Conservation (phyloP, 371 early-diverging fungal species). For the Actinomortierella ambigua region DNA sequence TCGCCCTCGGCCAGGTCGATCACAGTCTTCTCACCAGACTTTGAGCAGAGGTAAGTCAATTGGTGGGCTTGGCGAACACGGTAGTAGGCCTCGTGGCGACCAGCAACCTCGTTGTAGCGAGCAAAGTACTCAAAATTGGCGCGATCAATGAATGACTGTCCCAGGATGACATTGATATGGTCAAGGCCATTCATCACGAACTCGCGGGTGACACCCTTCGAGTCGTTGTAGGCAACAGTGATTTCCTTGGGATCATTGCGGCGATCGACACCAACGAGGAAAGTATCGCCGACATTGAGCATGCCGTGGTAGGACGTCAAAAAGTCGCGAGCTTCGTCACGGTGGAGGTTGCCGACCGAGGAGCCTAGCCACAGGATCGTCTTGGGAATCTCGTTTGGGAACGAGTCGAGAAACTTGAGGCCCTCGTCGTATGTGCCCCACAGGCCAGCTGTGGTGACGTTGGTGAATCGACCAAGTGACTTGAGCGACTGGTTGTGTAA, state of each 20-base stretch:
- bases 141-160: constrained; percentile 59
- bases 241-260: constrained; percentile 73
- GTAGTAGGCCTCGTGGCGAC: constrained; percentile 85
- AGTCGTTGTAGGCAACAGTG: constrained; percentile 86
- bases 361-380: constrained; percentile 89
- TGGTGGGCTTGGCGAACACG: constrained; percentile 56
- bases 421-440: constrained; percentile 91
- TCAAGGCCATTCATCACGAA: constrained; percentile 88
- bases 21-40: constrained; percentile 23
- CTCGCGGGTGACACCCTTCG: constrained; percentile 73
- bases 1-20: constrained; percentile 70
- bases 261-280: constrained; percentile 84
- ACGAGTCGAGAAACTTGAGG: constrained; percentile 63
- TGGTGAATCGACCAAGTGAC: constrained; percentile 52
- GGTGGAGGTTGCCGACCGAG: constrained; percentile 81
- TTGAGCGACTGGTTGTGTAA: constrained; percentile 45
- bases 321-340: constrained; percentile 63
- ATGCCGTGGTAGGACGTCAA: constrained; percentile 57
- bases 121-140: constrained; percentile 72
- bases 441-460: constrained; percentile 78
- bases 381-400: constrained; percentile 58
- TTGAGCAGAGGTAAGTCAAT: constrained; percentile 48
- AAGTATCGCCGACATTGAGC: constrained; percentile 74
- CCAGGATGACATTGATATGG: constrained; percentile 76
- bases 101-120: constrained; percentile 71